Evolutionary conservation across 352 stramenopile species (phyloP), one percentile per base, ranked within the genome.

Genomic region (Aphanomyces cochlioides): DNA sequence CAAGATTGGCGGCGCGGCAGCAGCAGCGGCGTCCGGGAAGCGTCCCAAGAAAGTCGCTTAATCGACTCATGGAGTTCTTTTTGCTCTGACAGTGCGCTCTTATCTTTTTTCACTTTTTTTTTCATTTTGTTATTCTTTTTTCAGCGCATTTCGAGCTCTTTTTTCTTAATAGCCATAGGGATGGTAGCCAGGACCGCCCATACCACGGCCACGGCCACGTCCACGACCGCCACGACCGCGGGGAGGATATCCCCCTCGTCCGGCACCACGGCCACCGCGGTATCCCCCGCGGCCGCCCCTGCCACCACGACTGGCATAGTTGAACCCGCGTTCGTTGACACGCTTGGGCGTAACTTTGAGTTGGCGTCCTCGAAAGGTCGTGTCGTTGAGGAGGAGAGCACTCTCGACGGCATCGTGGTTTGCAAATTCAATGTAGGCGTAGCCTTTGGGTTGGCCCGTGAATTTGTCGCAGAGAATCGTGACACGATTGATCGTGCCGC

Each of bases 381-480:
- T 97, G 76, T 97, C 90, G 79, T 98, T 92, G n/a, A 98, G 78
- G 69, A 93, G 68, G 13, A 97, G 61, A 2, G 92, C 92, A 61
- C 89, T 94, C 70, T 97, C 88, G 43, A 96, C 90, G 4, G 85
- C 79, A 50, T 96, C 87, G 19, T 82, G 88, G 4, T 92, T 90
- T 15, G 84, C 82, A 63, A 98, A 98, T 75, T 98, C 92, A 65
- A 98, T 95, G 83, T 98, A 98, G 56, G 93, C 93, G 72, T 94
- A 98, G 61, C 96, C 90, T 89, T 98, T 97, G 3, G 93, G 91
- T 67, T 96, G 88, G 45, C 96, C 94, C 19, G 96, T 98, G 73
- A 96, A 98, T 79, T 98, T 99, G 81, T 99, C 95, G 76, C 95
- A 98, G 21, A 98, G 81, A 73, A 99, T 99, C 17, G 97, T 99